phyloP scores from a whole-genome alignment of 805 yeast species.

The Candida succiphila region DNA sequence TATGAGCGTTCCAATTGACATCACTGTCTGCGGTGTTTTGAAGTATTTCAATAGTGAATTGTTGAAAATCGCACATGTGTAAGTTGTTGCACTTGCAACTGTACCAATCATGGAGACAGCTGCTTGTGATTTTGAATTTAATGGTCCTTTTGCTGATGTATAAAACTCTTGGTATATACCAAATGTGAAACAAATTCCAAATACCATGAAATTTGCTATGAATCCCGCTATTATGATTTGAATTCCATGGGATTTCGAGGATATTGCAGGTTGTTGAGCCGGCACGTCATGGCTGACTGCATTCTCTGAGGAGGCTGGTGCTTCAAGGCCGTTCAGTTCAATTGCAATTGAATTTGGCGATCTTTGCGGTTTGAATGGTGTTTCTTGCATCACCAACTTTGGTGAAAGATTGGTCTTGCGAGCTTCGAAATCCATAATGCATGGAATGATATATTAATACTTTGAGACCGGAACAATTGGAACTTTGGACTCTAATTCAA shows the following conservation, averaged over 20 bases:
- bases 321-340: no score
- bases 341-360: no score
- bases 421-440: no score
- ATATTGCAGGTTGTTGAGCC: no score
- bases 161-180: constrained; percentile 29
- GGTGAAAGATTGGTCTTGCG: no score
- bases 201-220: constrained; percentile 20
- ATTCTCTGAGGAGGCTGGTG: no score
- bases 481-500: no score
- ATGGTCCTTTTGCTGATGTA: constrained; percentile 20
- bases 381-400: no score
- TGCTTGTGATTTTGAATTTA: constrained; percentile 13
- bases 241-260: not conserved
- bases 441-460: no score
- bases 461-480: no score
- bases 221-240: not conserved
- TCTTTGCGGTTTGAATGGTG: no score
- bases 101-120: constrained; percentile 26
- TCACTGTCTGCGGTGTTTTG: constrained; percentile 15
- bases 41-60: constrained; percentile 1
- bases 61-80: constrained; percentile 15
- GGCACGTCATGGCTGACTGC: no score
- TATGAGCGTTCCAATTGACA: constrained; percentile 19
- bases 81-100: constrained; percentile 21
- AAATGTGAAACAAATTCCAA: constrained; percentile 26